Evolutionary conservation across 225 moss, liverwort and hornwort genomes (phyloP), one percentile per base, ranked within the genome.

Genomic region (Bryum argenteum): DNA sequence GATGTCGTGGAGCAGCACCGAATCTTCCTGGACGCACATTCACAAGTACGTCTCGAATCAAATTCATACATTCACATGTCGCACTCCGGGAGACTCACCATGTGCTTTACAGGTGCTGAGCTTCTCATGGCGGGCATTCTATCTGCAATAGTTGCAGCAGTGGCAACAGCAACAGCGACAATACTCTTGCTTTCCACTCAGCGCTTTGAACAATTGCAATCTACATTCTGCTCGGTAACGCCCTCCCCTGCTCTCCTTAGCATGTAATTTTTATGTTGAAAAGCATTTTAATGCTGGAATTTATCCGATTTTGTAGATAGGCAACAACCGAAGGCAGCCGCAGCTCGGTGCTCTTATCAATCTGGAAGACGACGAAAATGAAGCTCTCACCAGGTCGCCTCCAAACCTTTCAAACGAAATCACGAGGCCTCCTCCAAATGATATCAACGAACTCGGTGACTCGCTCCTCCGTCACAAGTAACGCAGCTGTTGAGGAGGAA

Each of bases 401-500:
- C 33, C 33, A 33, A 47, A 47, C 3, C 1, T 10, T 10, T 0
- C 10, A 10, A 47, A 47, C 14, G 4, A 47, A 13, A 9, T 5
- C 47, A 16, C 15, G 48, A 48, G 16, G 15, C 14, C 14, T 16
- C 14, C 16, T 16, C 5, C 15, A 16, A 47, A 47, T 16, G 7
- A 48, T 17, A 3, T 11, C 2, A 48, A 48, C 48, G 6, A 48
- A 5, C 2, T 70, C 21, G 63, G 45, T 0, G 79, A 80, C 79
- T 77, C 70, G 21, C 71, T 71, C 67, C 85, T 82, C 26, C 74
- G 59, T 63, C 79, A 74, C 51, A 8, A 74, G 63, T 80, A 82
- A 55, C 70, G 76, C 58, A 77, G 54, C 79, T 85, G 85, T 73
- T 85, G 71, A 85, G 62, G 66, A 85, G 66, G 66, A 72, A 26